These are phyloP conservation scores for Colletotrichum sp. DNA, from an alignment of 2,329 filamentous ascomycete genomes.

Conservation along the genomic window DNA sequence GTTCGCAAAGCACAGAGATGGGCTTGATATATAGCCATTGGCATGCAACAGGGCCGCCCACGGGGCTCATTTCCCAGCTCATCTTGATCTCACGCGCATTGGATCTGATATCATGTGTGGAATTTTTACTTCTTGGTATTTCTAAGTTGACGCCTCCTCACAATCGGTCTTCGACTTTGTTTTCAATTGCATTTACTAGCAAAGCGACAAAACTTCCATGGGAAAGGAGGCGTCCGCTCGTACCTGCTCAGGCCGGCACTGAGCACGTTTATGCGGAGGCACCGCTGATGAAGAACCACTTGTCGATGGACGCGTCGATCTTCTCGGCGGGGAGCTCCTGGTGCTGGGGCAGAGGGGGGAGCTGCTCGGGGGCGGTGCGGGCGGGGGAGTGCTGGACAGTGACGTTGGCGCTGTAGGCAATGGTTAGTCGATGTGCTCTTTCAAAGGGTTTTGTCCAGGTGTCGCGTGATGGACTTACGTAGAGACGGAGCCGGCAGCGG, in stretches of 20 bases:
- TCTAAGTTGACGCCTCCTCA: not conserved
- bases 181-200: not conserved
- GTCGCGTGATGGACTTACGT: slow-evolving; percentile 64
- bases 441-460: slow-evolving; percentile 14
- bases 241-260: not conserved
- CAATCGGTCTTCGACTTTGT: not conserved
- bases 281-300: slow-evolving; percentile 99
- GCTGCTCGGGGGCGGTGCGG: slow-evolving; percentile 71
- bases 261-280: slow-evolving; percentile 71
- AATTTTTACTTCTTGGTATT: slow-evolving; percentile 14
- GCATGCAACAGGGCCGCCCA: not conserved
- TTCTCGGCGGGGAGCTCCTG: slow-evolving; percentile 84
- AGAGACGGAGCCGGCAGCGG: slow-evolving; percentile 75
- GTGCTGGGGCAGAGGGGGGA: slow-evolving; percentile 78
- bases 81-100: not conserved
- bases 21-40: not conserved
- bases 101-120: not conserved
- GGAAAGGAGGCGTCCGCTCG: not conserved
- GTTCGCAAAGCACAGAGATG: not conserved
- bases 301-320: slow-evolving; percentile 97
- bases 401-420: slow-evolving; percentile 74
- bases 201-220: not conserved
- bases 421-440: slow-evolving; percentile 30
- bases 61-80: not conserved
- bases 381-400: slow-evolving; percentile 75